phyloP scores from a whole-genome alignment of 306 rosid genomes.

The Cyclanthera cordifolia region DNA sequence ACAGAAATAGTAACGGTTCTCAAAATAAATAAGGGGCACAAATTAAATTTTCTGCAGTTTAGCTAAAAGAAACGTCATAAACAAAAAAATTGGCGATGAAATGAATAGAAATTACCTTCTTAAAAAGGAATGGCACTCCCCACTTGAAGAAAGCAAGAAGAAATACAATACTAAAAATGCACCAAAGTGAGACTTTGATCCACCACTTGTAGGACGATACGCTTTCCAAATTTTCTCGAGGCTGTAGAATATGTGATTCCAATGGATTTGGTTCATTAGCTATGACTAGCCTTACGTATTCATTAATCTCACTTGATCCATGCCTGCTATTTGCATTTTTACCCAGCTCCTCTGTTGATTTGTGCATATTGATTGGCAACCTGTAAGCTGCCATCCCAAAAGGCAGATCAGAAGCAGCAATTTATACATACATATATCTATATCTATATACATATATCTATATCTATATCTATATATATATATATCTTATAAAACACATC shows the following conservation, averaged over 20 bases:
- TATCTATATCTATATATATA: too few relatives aligned
- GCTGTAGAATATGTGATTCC: conserved; percentile 44
- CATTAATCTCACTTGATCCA: conserved; percentile 52
- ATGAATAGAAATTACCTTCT: conserved; percentile 44
- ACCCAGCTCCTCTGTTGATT: conserved; percentile 40
- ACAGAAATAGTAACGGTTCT: too few relatives aligned
- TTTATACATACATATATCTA: too few relatives aligned
- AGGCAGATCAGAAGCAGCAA: conserved; percentile 7
- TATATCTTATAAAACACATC: too few relatives aligned
- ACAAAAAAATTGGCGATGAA: not conserved
- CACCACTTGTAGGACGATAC: conserved; percentile 52
- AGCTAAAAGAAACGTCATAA: not conserved
- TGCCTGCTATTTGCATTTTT: conserved; percentile 38
- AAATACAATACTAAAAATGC: conserved; percentile 31
- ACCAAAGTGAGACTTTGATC: conserved; percentile 46
- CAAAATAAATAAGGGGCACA: not conserved
- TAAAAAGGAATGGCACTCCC: conserved; percentile 78
- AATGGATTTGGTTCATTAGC: conserved; percentile 42
- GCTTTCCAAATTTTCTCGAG: conserved; percentile 39
- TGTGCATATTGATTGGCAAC: conserved; percentile 36
- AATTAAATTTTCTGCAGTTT: not conserved
- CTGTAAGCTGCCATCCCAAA: not conserved
- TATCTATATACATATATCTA: too few relatives aligned
- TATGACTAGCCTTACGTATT: conserved; percentile 68
- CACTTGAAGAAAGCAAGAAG: conserved; percentile 46